Evolutionary conservation across 2,329 filamentous ascomycete genomes (phyloP), one percentile per base, ranked within the genome.

Genomic region (Fusarium sp.): DNA sequence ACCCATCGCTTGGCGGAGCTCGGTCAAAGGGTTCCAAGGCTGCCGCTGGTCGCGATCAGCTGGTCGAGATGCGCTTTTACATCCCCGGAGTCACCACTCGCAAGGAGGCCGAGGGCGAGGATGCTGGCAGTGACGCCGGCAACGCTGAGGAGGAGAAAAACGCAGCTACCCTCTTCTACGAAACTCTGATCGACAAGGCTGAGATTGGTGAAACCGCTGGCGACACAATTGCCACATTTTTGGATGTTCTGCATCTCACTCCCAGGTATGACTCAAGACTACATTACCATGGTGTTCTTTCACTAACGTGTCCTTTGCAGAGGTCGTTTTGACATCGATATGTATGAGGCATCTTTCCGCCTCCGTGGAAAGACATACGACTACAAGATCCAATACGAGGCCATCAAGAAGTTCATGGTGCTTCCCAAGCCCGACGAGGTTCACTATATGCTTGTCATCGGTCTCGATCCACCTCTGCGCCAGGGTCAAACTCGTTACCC

Each of bases 141-240:
- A 80, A 77, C 16, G 82, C 77, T 27, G 82, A 87, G 62, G 91
- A 93, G 81, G 95, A 98, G 85, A 95, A 97, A 84, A 98, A 97
- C 79, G 96, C 96, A 2, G 96, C 96, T 22, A 96, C 94, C 69
- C 87, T 98, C n/a, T 99, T 99, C 84, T 99, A 99, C 81, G 96
- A 99, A 82, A 98, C 94, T 0, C 89, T 99, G 35, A 97, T 98
- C 86, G 95, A 98, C 81, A 98, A 98, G 88, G 96, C 96, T 34
- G 96, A 99, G 85, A 99, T 99, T 85, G 97, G 96, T 75, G 96
- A 99, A 82, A 96, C 97, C 72, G 96, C 96, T n/a, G 96, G 96
- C 76, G 96, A 98, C 84, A 98, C 96, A 34, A 98, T 96, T 83
- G 96, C 96, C 74, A 98, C 96, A 40, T 99, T 99, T 88, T 87